A percentile compares a stretch with the other conserved stretches of the same genome.
phyloP scores from a whole-genome alignment of 169 alveolate genomes.

The Cryptosporidium tyzzeri region DNA sequence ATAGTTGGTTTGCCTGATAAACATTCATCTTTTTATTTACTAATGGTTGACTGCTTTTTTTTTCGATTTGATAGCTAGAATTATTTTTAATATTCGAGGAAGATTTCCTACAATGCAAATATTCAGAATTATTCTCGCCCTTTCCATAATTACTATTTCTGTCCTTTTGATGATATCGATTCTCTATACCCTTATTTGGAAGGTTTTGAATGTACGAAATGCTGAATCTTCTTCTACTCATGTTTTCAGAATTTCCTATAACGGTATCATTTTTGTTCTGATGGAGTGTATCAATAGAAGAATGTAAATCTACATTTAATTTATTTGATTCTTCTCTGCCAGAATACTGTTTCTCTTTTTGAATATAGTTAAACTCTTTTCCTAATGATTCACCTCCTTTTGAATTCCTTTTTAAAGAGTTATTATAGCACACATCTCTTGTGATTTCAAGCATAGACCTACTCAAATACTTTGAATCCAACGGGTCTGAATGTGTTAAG shows the following conservation, averaged over 20 bases:
- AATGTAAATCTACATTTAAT: not conserved
- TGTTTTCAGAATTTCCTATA: slow-evolving; percentile 2
- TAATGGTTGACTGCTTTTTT: not conserved
- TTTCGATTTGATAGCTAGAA: slow-evolving; percentile 9
- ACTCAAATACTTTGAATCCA: slow-evolving; percentile 70
- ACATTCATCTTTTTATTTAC: slow-evolving; percentile 47
- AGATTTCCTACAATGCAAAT: not conserved
- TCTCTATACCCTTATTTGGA: not conserved
- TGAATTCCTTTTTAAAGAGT: slow-evolving; percentile 18
- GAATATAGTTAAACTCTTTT: slow-evolving; percentile 49
- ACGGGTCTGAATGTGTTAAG: slow-evolving; percentile 69
- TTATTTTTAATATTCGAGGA: slow-evolving; percentile 20
- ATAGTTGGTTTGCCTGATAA: slow-evolving; percentile 61
- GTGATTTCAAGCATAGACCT: slow-evolving; percentile 75
- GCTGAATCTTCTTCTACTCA: slow-evolving; percentile 67
- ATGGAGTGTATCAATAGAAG: not conserved
- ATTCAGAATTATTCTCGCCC: slow-evolving; percentile 6
- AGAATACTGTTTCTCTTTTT: slow-evolving; percentile 1
- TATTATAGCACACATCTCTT: slow-evolving; percentile 60
- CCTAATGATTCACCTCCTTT: slow-evolving; percentile 21
- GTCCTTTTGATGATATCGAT: slow-evolving; percentile 20
- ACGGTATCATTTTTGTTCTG: not conserved
- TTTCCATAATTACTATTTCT: not conserved
- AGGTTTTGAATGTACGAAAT: slow-evolving; percentile 58
- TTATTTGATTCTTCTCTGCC: not conserved